These are phyloP conservation scores for Fragosphaeria purpurea DNA, from an alignment of 2,329 filamentous ascomycete genomes.

Conservation along the genomic window DNA sequence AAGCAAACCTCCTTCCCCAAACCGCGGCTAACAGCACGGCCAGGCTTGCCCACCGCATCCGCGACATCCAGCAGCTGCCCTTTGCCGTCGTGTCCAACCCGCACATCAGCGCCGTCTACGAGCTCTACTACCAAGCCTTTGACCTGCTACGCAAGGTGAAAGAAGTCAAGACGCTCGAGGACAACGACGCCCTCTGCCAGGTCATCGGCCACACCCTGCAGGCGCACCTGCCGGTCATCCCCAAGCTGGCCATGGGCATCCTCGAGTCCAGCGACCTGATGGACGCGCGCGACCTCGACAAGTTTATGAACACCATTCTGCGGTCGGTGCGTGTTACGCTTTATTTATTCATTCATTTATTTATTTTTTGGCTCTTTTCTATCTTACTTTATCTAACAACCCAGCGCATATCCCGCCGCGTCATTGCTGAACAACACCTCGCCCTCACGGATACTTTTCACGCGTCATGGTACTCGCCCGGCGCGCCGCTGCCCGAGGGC, in stretches of 20 bases:
- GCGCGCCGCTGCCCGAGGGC: slow-evolving; percentile 54
- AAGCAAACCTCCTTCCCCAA: not conserved
- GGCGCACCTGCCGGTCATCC: slow-evolving; percentile 87
- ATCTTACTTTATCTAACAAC: too few species aligned
- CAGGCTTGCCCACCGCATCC: slow-evolving; percentile 84
- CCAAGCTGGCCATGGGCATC: slow-evolving; percentile 87
- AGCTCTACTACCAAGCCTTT: slow-evolving; percentile 95
- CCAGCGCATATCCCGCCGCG: slow-evolving; percentile 83
- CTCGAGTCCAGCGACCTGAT: slow-evolving; percentile 81
- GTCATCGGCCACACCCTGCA: slow-evolving; percentile 69
- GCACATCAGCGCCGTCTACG: slow-evolving; percentile 90
- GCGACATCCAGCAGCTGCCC: slow-evolving; percentile 93
- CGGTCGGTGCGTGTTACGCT: slow-evolving; percentile 56
- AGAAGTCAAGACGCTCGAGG: slow-evolving; percentile 74
- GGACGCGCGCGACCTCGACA: slow-evolving; percentile 70
- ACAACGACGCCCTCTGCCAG: slow-evolving; percentile 81
- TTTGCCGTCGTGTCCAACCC: slow-evolving; percentile 94
- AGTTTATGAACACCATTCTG: slow-evolving; percentile 90
- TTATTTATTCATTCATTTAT: too few species aligned
- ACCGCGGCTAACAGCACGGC: not conserved
- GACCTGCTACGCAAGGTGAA: slow-evolving; percentile 76
- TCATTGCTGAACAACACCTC: slow-evolving; percentile 95
- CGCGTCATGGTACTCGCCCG: slow-evolving; percentile 78
- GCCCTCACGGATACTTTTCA: slow-evolving; percentile 91
- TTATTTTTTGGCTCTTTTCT: too few species aligned